These are phyloP conservation scores for Fusarium nelsonii DNA, from an alignment of 2,329 filamentous ascomycete species.

Conservation along the genomic window DNA sequence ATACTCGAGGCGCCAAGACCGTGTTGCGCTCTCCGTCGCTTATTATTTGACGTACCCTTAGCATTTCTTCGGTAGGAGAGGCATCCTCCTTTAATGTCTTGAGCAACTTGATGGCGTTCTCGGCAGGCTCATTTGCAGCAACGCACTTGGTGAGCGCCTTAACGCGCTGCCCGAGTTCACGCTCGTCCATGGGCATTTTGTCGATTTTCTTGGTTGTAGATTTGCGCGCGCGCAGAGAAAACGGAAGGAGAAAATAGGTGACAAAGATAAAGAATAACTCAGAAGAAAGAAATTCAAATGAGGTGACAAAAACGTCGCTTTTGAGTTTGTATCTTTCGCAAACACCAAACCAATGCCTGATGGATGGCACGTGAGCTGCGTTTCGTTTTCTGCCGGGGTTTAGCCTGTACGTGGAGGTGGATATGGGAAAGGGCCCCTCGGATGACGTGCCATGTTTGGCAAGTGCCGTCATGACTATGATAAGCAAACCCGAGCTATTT, in stretches of 20 bases:
- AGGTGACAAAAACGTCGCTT: conserved; percentile 19
- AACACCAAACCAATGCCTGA: conserved; percentile 18
- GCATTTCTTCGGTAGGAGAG: conserved; percentile 86
- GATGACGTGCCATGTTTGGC: conserved; percentile 18
- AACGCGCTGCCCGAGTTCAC: conserved; percentile 82
- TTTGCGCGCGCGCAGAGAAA: not conserved
- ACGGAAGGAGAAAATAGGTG: not conserved
- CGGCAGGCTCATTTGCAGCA: conserved; percentile 77
- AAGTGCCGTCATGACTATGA: not conserved
- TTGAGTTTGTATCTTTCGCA: conserved; percentile 26
- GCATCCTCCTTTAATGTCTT: conserved; percentile 84
- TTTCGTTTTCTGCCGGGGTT: conserved; percentile 24
- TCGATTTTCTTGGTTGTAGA: not conserved
- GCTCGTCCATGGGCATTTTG: conserved; percentile 74
- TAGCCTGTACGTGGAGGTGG: conserved; percentile 22
- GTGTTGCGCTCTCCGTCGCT: conserved; percentile 1
- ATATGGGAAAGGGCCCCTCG: conserved; percentile 5
- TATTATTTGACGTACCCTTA: conserved; percentile 71
- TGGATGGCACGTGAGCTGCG: conserved; percentile 37
- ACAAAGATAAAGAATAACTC: not conserved
- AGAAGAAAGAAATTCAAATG: conserved; percentile 1
- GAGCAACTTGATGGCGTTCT: conserved; percentile 79
- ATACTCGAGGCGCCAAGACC: conserved; percentile 3
- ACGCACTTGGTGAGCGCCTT: conserved; percentile 85
- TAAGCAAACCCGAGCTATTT: conserved; percentile 12